A percentile compares a stretch with the other conserved stretches of the same genome.
These are phyloP conservation scores for Kentomonas sorsogonicus DNA, from an alignment of 208 protist species.

Conservation along the genomic window DNA sequence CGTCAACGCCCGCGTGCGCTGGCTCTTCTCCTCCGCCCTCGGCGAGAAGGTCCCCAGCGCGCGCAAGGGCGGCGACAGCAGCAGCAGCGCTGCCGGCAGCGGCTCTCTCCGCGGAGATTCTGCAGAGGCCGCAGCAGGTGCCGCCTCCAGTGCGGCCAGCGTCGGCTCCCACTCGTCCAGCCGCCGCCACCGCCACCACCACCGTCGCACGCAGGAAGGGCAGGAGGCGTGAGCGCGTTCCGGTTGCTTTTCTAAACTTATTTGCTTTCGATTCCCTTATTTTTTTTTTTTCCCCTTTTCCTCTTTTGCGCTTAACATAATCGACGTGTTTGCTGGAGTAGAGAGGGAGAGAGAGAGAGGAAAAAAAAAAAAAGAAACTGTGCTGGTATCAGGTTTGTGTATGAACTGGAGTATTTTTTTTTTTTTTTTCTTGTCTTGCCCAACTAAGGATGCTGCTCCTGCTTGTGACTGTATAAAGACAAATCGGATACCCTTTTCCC, in stretches of 20 bases:
- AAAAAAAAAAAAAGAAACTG: no score
- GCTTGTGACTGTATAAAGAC: no score
- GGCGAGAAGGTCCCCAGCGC: slow-evolving; percentile 24
- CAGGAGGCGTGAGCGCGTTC: no score
- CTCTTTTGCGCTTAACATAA: background rate
- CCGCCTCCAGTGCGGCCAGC: slow-evolving; percentile 5
- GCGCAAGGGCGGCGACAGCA: background rate
- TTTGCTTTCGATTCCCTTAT: slow-evolving; percentile 3
- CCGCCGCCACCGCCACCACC: no score
- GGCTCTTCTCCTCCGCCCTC: slow-evolving; percentile 43
- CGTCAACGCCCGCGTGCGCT: slow-evolving; percentile 51
- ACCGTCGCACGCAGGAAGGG: no score
- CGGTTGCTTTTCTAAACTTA: slow-evolving; percentile 4
- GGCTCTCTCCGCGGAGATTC: background rate
- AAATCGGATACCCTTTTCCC: no score
- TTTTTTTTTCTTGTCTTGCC: slow-evolving; percentile 1
- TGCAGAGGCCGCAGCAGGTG: slow-evolving; percentile 1
- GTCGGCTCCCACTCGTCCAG: background rate
- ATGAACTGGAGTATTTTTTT: background rate
- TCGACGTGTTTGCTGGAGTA: background rate
- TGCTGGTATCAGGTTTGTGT: no score
- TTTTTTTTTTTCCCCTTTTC: slow-evolving; percentile 5
- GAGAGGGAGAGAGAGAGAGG: no score
- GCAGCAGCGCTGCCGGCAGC: background rate
- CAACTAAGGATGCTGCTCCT: no score